Conservation (phyloP, 2,329 filamentous ascomycete species). For the Fusarium albidum region DNA sequence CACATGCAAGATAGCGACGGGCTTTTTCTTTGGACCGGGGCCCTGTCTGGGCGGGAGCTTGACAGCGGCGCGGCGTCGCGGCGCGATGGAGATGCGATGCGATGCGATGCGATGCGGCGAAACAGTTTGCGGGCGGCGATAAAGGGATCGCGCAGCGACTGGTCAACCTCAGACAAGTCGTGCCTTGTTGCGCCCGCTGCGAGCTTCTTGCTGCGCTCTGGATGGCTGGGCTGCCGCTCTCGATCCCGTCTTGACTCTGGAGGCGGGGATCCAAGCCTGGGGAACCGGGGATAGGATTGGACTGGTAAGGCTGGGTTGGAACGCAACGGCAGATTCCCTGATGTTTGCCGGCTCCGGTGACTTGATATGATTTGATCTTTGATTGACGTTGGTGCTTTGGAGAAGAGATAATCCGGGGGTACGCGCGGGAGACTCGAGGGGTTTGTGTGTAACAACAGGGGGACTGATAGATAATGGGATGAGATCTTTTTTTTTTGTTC, state of each 20-base stretch:
- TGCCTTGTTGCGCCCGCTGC: constrained; percentile 34
- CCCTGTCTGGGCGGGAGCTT: too few species aligned
- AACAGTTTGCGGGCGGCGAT: constrained; percentile 21
- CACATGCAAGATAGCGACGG: too few species aligned
- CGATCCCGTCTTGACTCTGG: constrained; percentile 20
- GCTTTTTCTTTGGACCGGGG: too few species aligned
- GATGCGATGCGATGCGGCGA: constrained; percentile 2
- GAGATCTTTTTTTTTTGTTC: constrained; percentile 10
- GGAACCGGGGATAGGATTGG: constrained; percentile 37
- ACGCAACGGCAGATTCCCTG: constrained; percentile 18
- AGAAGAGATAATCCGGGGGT: constrained; percentile 18
- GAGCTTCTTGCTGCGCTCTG: constrained; percentile 26
- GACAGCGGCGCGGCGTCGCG: background rate
- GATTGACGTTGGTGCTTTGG: constrained; percentile 2
- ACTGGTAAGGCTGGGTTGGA: constrained; percentile 22
- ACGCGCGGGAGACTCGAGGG: constrained; percentile 6
- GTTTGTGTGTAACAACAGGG: constrained; percentile 12
- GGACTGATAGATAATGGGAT: constrained; percentile 6
- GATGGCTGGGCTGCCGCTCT: constrained; percentile 22
- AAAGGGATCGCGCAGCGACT: constrained; percentile 29
- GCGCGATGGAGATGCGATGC: constrained; percentile 6
- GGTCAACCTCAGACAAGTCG: constrained; percentile 11
- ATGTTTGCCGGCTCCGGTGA: constrained; percentile 20
- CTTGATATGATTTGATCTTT: constrained; percentile 23
- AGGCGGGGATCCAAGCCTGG: constrained; percentile 33